A percentile compares a stretch with the other conserved stretches of the same genome.
These are phyloP conservation scores for Phytophthora sojae DNA, from an alignment of 352 stramenopile genomes.

Conservation along the genomic window DNA sequence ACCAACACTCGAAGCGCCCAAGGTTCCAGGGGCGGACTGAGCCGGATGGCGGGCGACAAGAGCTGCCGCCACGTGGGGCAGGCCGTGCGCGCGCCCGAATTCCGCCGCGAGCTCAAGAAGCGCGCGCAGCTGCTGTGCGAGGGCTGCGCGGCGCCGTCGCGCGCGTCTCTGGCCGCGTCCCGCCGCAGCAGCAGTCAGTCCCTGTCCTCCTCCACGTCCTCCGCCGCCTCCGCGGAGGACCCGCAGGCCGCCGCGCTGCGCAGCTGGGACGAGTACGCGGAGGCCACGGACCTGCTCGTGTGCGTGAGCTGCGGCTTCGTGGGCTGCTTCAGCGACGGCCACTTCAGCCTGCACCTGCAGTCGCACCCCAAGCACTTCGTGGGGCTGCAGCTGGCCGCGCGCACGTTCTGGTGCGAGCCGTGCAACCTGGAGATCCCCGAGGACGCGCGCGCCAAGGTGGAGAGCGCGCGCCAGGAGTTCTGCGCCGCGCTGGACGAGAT, in stretches of 20 bases:
- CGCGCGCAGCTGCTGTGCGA: conserved; percentile 52
- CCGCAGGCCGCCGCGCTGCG: conserved; percentile 20
- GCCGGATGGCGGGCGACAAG: conserved; percentile 48
- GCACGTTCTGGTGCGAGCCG: conserved; percentile 65
- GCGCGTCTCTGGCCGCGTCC: background rate
- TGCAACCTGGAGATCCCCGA: conserved; percentile 58
- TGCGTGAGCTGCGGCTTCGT: conserved; percentile 74
- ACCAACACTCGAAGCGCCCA: too few species aligned
- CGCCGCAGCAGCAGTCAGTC: conserved; percentile 13
- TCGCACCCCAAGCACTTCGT: conserved; percentile 69
- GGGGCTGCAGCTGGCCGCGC: conserved; percentile 51
- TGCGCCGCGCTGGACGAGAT: conserved; percentile 55
- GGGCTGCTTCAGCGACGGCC: conserved; percentile 57
- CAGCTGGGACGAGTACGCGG: conserved; percentile 41
- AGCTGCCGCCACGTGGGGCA: conserved; percentile 67
- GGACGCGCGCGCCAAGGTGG: conserved; percentile 44
- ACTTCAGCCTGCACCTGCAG: conserved; percentile 64
- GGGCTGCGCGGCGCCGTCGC: background rate
- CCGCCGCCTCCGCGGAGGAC: too few species aligned
- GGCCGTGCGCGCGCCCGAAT: conserved; percentile 54
- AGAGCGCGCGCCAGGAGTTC: conserved; percentile 49
- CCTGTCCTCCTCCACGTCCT: too few species aligned
- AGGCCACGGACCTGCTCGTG: conserved; percentile 53
- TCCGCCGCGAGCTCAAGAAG: conserved; percentile 63
- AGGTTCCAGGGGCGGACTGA: too few species aligned